Conservation (phyloP, 352 stramenopile species). For the Discostella stelligera region DNA sequence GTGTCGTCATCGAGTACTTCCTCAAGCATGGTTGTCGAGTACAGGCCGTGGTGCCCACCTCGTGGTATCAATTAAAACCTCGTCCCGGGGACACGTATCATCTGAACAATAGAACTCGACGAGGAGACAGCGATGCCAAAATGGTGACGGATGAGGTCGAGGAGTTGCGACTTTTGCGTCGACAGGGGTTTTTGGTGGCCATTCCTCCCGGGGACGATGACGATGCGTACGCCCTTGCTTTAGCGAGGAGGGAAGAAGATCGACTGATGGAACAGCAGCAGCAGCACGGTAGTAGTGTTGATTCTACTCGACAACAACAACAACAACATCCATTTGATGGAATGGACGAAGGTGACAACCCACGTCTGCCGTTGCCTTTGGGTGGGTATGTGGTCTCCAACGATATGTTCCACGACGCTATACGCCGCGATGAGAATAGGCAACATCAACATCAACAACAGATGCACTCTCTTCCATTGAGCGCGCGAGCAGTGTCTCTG, state of each 20-base stretch:
- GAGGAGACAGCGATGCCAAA: slow-evolving; percentile 37
- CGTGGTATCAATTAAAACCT: slow-evolving; percentile 59
- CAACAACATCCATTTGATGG: not conserved
- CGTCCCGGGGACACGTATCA: slow-evolving; percentile 24
- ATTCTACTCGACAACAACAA: not conserved
- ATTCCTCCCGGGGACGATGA: slow-evolving; percentile 72
- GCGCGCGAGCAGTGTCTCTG: not conserved
- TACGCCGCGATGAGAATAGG: not conserved
- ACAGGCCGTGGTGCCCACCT: slow-evolving; percentile 64
- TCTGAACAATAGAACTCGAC: slow-evolving; percentile 9
- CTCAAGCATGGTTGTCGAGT: slow-evolving; percentile 54
- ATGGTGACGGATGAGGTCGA: slow-evolving; percentile 58
- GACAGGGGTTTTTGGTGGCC: slow-evolving; percentile 54
- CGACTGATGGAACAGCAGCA: slow-evolving; percentile 20
- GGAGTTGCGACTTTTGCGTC: slow-evolving; percentile 55
- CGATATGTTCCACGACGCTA: slow-evolving; percentile 12
- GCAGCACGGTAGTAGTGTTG: not conserved
- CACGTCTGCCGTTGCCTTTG: not conserved
- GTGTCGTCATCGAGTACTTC: slow-evolving; percentile 61
- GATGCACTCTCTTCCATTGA: not conserved
- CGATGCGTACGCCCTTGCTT: slow-evolving; percentile 70
- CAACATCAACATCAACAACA: not conserved
- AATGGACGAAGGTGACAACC: not conserved
- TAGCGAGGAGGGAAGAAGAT: slow-evolving; percentile 59
- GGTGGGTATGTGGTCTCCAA: slow-evolving; percentile 12